Percentiles rank a stretch among this genome's conserved stretches.
phyloP scores from a whole-genome alignment of 1,284 basidiomycete genomes.

The Ganoderma leucocontextum region DNA sequence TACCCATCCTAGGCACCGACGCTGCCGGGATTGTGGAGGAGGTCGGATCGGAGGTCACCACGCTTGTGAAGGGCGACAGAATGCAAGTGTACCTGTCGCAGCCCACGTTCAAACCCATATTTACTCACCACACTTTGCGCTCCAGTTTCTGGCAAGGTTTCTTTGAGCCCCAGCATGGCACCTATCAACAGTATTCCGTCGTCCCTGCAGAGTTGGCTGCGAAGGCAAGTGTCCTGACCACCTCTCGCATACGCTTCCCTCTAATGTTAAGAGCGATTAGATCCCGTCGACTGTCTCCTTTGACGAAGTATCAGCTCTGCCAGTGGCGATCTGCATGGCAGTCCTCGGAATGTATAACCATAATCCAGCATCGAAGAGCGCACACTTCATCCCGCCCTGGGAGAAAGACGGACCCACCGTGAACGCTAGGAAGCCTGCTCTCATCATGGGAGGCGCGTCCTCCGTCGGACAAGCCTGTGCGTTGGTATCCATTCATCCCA shows the following conservation, averaged over 20 bases:
- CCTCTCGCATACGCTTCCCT: constrained; percentile 32
- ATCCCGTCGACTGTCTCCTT: constrained; percentile 31
- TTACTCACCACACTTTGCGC: neutral
- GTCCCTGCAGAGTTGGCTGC: constrained; percentile 37
- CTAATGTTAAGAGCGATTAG: neutral
- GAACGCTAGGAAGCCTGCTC: constrained; percentile 38
- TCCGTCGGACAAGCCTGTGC: constrained; percentile 47
- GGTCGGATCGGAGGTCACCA: constrained; percentile 58
- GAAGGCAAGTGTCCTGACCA: constrained; percentile 31
- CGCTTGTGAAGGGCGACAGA: constrained; percentile 59
- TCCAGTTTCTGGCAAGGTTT: constrained; percentile 38
- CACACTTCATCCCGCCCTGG: constrained; percentile 36
- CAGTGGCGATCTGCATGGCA: constrained; percentile 38
- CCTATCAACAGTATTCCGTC: constrained; percentile 44
- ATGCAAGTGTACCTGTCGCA: neutral
- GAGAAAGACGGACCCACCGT: constrained; percentile 31
- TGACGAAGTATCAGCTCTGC: constrained; percentile 41
- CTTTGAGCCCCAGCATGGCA: constrained; percentile 24
- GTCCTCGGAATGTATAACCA: constrained; percentile 38
- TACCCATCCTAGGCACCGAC: constrained; percentile 61
- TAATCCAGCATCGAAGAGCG: constrained; percentile 16
- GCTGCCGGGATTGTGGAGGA: constrained; percentile 62
- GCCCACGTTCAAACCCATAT: neutral
- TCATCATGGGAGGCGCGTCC: constrained; percentile 47
- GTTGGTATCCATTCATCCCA: constrained; percentile 4